phyloP scores from a whole-genome alignment of 192 early-diverging fungal species.

The Geranomyces variabilis region DNA sequence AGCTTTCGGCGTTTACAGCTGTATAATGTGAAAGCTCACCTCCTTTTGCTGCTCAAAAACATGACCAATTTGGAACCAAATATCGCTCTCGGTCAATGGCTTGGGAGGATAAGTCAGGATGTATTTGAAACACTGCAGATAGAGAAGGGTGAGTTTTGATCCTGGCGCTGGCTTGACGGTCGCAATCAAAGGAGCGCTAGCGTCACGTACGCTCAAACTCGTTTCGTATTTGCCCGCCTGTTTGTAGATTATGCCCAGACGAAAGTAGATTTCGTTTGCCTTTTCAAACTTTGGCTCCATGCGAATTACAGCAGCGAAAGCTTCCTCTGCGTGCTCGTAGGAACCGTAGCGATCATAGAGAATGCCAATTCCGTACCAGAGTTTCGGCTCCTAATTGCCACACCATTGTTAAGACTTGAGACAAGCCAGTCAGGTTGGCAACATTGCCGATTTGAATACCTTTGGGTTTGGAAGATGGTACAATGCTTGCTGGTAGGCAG shows the following conservation, averaged over 20 bases:
- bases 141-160: not conserved
- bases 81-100: conserved; percentile 92
- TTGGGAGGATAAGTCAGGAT: conserved; percentile 85
- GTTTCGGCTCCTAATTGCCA: conserved; percentile 79
- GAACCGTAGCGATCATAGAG: conserved; percentile 97
- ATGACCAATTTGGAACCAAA: conserved; percentile 99
- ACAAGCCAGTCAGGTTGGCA: not conserved
- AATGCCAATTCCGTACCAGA: conserved; percentile 99
- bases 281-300: conserved; percentile 98
- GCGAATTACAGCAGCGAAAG: conserved; percentile 89
- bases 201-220: conserved; percentile 63
- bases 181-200: not conserved
- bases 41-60: conserved; percentile 96
- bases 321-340: conserved; percentile 95
- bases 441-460: conserved; percentile 44
- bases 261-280: conserved; percentile 96
- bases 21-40: conserved; percentile 33
- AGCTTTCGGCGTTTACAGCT: not conserved
- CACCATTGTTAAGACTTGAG: not conserved
- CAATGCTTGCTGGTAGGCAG: conserved; percentile 95
- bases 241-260: conserved; percentile 98
- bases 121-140: conserved; percentile 82
- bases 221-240: conserved; percentile 78
- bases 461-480: conserved; percentile 89
- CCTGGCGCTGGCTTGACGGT: too few relatives aligned